Evolutionary conservation across 257 asterid genomes (phyloP).

Genomic region (Agastache rugosa): DNA sequence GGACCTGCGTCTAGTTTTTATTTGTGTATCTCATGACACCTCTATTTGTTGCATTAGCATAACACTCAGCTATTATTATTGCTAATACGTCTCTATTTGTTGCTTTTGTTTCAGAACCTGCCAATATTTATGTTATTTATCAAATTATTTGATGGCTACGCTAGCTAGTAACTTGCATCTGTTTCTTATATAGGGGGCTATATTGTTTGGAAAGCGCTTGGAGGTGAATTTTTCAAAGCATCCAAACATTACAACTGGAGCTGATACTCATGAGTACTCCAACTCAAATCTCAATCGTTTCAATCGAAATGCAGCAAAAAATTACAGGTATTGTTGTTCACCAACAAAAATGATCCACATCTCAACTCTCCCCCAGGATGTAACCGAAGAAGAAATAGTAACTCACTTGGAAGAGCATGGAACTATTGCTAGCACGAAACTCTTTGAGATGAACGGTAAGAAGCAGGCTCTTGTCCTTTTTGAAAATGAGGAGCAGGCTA

Average conservation of each 20-base stretch:
- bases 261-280: conserved; percentile 90
- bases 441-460: conserved; percentile 95
- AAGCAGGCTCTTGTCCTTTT: conserved; percentile 92
- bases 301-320: conserved; percentile 94
- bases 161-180: not conserved
- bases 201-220: conserved; percentile 87
- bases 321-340: conserved; percentile 93
- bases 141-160: not conserved
- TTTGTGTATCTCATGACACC: not conserved
- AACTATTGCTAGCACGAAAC: conserved; percentile 62
- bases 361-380: conserved; percentile 88
- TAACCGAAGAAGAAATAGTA: conserved; percentile 76
- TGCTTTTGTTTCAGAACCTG: conserved; percentile 26
- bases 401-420: conserved; percentile 91
- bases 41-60: not conserved
- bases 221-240: conserved; percentile 94
- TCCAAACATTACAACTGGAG: conserved; percentile 81
- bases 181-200: conserved; percentile 65
- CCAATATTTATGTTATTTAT: not conserved
- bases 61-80: not conserved
- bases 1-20: not conserved
- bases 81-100: not conserved
- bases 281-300: conserved; percentile 96
- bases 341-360: conserved; percentile 97
- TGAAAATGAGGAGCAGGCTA: conserved; percentile 92